A percentile compares a stretch with the other conserved stretches of the same genome.
These are phyloP conservation scores for Metschnikowia drakensbergensis DNA, from an alignment of 805 yeast genomes.

Conservation along the genomic window DNA sequence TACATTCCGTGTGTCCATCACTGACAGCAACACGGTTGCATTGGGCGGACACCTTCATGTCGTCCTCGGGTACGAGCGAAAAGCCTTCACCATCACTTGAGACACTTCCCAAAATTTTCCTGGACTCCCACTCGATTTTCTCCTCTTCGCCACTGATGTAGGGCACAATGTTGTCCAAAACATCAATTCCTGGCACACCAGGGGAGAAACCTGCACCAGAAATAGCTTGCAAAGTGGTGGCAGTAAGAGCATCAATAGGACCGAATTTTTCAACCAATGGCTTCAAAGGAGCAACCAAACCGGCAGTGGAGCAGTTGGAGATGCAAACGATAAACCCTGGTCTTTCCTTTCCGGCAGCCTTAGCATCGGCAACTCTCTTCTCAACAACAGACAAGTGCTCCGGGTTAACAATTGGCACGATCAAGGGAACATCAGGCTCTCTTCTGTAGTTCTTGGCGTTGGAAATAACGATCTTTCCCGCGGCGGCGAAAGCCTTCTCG, in stretches of 20 bases:
- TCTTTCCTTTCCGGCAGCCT: conserved; percentile 49
- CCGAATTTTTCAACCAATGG: conserved; percentile 91
- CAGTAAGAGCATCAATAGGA: conserved; percentile 79
- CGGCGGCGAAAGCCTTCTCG: conserved; percentile 77
- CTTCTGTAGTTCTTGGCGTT: conserved; percentile 97
- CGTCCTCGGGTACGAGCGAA: conserved; percentile 57
- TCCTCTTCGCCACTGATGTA: conserved; percentile 97
- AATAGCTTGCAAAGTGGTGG: conserved; percentile 94
- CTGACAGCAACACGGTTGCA: conserved; percentile 96
- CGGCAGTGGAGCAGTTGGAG: conserved; percentile 98
- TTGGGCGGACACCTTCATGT: conserved; percentile 87
- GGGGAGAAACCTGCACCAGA: conserved; percentile 99
- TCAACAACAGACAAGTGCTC: conserved; percentile 79
- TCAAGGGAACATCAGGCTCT: conserved; percentile 78
- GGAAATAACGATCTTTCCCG: conserved; percentile 81
- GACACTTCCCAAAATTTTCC: conserved; percentile 79
- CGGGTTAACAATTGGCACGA: conserved; percentile 93
- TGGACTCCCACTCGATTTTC: conserved; percentile 97
- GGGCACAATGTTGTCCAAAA: conserved; percentile 91
- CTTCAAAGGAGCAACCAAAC: conserved; percentile 91
- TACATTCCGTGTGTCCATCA: conserved; percentile 97
- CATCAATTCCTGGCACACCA: conserved; percentile 93
- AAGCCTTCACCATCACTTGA: conserved; percentile 52
- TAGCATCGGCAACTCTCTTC: conserved; percentile 51
- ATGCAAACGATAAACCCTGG: conserved; percentile 91